Percentiles rank a stretch among this genome's conserved stretches.
Conservation (phyloP, 2,329 filamentous ascomycete species). For the Xylaria multiplex region DNA sequence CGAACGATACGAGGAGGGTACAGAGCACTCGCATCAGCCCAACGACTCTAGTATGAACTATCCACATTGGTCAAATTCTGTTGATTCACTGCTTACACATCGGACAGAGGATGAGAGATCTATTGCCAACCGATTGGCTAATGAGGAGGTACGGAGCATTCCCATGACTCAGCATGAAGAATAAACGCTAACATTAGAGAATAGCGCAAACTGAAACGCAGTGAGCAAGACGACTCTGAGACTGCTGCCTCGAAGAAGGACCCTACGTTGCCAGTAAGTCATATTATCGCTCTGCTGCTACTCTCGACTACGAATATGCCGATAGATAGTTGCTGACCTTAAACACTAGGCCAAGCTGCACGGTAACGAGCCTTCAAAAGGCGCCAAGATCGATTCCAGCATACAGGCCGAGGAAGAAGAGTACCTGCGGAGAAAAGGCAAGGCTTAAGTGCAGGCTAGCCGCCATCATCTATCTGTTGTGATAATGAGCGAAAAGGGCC, state of each 20-base stretch:
- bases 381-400: conserved; percentile 77
- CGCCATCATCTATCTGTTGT: not conserved
- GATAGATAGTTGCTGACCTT: conserved; percentile 1
- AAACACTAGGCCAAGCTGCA: conserved; percentile 66
- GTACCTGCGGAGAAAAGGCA: conserved; percentile 70
- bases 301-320: too few relatives aligned
- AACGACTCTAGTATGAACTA: conserved; percentile 73
- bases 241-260: conserved; percentile 63
- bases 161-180: not conserved
- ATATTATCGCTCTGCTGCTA: conserved; percentile 31
- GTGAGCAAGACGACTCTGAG: conserved; percentile 58
- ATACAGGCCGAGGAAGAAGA: conserved; percentile 75
- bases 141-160: conserved; percentile 61
- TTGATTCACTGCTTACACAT: not conserved
- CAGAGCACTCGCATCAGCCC: conserved; percentile 72
- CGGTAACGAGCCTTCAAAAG: conserved; percentile 77
- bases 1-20: conserved; percentile 76
- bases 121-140: conserved; percentile 76
- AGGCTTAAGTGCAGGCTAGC: conserved; percentile 46
- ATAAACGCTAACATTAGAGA: conserved; percentile 14
- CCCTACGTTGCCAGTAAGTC: conserved; percentile 65
- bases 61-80: too few relatives aligned
- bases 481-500: not conserved
- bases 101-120: conserved; percentile 72
- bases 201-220: conserved; percentile 47